Base-by-base conservation (phyloP, 805 yeast species). In the Hanseniaspora taiwanica region DNA sequence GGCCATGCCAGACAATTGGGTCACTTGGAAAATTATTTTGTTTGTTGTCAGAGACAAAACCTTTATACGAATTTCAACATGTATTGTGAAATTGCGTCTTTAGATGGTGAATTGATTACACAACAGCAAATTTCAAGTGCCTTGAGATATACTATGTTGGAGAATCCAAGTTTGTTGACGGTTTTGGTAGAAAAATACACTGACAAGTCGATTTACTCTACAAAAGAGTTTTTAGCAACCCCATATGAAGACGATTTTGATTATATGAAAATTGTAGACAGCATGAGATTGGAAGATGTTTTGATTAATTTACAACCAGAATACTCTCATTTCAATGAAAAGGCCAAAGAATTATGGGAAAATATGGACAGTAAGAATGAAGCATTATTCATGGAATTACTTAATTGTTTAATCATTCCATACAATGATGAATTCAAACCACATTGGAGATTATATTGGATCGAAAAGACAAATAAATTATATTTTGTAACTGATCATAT, bases 1-100 rank as follows among this genome's bases (percentile, higher is more conserved):
- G 58, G 58, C 17, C 60, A 55, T 47, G 55, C 55, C 2, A 48
- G 60, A 42, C 49, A 51, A 14, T 43, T 54, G 49, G 60, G 57
- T 9, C 50, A 47, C 37, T 24, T 54, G 23, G 58, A 55, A 40
- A 47, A 51, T 38, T 48, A 48, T 42, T 53, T 55, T 40, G 57
- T 54, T 1, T 16, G 49, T 12, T 23, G 46, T 18, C 51, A 46
- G 35, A 49, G 58, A 38, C 55, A 53, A 39, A 43, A 46, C 4
- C 23, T 54, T 29, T 55, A 55, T 27, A 35, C 48, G 6, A 52
- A 49, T 40, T 55, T 54, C 40, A 38, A 39, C 9, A 21, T 52
- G 20, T 49, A 46, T 40, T 46, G 50, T 17, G 51, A 49, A 31
- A 34, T 53, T 36, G 5, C 16, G 4, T 7, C 33, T n/a, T n/a